Evolutionary conservation across 2,329 filamentous ascomycete genomes (phyloP), one percentile per base, ranked within the genome.

Genomic region (Fusarium continuum): DNA sequence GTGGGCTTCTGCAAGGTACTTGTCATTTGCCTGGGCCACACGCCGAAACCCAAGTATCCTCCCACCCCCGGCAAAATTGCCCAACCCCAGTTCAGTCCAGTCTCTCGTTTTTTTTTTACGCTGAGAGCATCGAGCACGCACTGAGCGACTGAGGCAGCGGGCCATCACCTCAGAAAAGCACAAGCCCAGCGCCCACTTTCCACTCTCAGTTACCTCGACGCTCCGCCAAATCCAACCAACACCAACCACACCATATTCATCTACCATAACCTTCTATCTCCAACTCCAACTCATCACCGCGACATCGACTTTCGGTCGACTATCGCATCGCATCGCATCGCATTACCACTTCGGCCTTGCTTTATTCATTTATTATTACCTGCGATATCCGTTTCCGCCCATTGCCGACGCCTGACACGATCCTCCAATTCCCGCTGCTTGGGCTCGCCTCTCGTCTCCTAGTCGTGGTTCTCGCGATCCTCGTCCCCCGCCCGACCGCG

Each of bases 191-290:
- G 58, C 63, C 62, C 62, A 65, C 63, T 65, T 66, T 66, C 62
- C 62, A 66, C 63, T 65, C 62, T 62, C 62, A 65, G 62, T 65
- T 66, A 66, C 62, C 63, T 66, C 62, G 53, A 65, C 63, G 51
- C 62, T 64, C 58, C 58, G 58, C 63, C 63, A 66, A 65, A 65
- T 66, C 63, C 63, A 65, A 65, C 62, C 63, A 64, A 65, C 53
- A 53, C 64, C 63, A 63, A 65, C 62, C 62, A 64, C 61, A 66
- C 62, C 62, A 65, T 65, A 63, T 65, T 60, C 53, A 60, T 60
- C 47, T 40, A 55, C n/a, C 47, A 48, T 58, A 63, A n/a, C 49
- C 51, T 60, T 26, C 43, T 51, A 48, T 62, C 60, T 65, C 58
- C 58, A 59, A 63, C 60, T 65, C 58, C 58, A 59, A 63, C 57